These are phyloP conservation scores for Pleurozium schreberi DNA, from an alignment of 225 moss, liverwort and hornwort species.

Conservation along the genomic window DNA sequence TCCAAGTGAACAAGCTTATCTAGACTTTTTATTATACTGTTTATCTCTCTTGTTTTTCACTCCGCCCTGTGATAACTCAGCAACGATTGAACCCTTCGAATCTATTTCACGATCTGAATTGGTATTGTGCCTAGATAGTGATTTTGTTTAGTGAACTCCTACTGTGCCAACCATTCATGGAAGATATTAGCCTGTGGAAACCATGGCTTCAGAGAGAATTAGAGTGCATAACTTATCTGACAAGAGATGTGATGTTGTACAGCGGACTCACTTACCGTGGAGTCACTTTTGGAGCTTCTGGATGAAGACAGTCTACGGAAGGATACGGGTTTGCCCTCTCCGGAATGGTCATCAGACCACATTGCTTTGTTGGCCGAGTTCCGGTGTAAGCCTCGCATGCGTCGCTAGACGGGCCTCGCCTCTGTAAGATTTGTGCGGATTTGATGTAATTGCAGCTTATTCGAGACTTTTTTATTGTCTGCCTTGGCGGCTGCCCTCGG, in stretches of 20 bases:
- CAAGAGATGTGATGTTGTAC: background rate
- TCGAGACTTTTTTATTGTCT: slow-evolving; percentile 3
- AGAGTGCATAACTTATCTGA: background rate
- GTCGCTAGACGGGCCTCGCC: slow-evolving; percentile 1
- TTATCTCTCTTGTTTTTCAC: background rate
- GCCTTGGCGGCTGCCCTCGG: background rate
- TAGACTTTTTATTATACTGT: background rate
- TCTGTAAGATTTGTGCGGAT: background rate
- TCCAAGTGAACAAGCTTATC: background rate
- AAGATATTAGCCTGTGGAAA: background rate
- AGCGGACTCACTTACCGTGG: slow-evolving; percentile 45
- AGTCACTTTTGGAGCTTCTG: slow-evolving; percentile 47
- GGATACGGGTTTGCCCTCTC: slow-evolving; percentile 51
- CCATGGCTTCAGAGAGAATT: background rate
- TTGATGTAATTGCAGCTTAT: background rate
- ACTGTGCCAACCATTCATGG: background rate
- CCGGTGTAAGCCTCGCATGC: slow-evolving; percentile 41
- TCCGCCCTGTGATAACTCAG: background rate
- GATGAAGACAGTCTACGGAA: slow-evolving; percentile 50
- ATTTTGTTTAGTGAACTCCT: background rate
- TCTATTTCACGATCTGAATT: background rate
- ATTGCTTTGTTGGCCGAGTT: slow-evolving; percentile 53
- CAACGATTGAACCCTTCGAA: background rate
- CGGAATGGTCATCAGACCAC: slow-evolving; percentile 59
- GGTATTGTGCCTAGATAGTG: background rate